phyloP scores from a whole-genome alignment of 495 filamentous ascomycete species.

The Aspergillus funiculosus region DNA sequence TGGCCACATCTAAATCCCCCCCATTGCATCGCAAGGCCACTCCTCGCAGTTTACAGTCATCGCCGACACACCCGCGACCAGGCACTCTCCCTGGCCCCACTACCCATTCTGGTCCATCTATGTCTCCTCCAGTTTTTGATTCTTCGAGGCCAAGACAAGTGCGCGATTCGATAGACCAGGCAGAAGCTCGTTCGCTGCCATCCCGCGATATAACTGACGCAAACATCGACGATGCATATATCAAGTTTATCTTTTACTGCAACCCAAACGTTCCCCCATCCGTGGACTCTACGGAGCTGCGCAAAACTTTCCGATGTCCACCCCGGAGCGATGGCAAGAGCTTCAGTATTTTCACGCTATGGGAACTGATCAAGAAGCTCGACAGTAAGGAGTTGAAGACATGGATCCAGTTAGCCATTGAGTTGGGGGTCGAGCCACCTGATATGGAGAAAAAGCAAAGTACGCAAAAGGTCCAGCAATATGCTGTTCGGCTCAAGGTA shows the following conservation, averaged over 20 bases:
- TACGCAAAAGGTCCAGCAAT: constrained; percentile 96
- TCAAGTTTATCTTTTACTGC: constrained; percentile 86
- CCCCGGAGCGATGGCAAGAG: constrained; percentile 90
- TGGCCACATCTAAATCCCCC: constrained; percentile 36
- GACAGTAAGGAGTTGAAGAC: constrained; percentile 91
- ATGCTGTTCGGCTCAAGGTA: constrained; percentile 90
- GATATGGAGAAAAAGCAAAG: constrained; percentile 81
- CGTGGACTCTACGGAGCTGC: constrained; percentile 67
- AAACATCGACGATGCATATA: constrained; percentile 82
- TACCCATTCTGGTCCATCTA: constrained; percentile 33
- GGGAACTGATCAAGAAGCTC: constrained; percentile 74
- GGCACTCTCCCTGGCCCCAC: constrained; percentile 27
- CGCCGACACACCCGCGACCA: constrained; percentile 34
- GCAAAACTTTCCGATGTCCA: constrained; percentile 73
- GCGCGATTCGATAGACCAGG: constrained; percentile 33
- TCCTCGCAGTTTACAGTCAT: constrained; percentile 42
- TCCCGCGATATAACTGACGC: constrained; percentile 62
- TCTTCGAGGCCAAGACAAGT: constrained; percentile 26
- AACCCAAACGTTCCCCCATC: constrained; percentile 68
- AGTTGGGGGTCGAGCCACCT: constrained; percentile 86
- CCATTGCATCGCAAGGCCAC: constrained; percentile 40
- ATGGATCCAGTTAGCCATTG: constrained; percentile 86
- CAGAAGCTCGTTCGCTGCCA: constrained; percentile 51
- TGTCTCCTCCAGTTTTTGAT: constrained; percentile 42
- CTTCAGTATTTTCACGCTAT: constrained; percentile 79